phyloP scores from a whole-genome alignment of 371 early-diverging fungal species.

The Rhizopus delemar region DNA sequence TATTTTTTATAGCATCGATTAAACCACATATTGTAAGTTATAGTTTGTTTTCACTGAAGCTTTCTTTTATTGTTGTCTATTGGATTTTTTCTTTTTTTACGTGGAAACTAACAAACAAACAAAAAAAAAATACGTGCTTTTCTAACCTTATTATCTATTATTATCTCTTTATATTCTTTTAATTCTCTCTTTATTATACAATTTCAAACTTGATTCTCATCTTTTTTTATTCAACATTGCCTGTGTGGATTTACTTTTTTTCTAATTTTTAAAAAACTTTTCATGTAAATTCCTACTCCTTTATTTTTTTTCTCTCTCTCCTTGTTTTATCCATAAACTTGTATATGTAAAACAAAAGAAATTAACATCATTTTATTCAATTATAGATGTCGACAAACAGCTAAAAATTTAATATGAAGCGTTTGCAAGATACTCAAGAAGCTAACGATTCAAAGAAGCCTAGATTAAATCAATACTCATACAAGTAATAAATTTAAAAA shows the following conservation, averaged over 20 bases:
- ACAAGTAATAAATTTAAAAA: slow-evolving; percentile 1
- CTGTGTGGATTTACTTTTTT: not conserved
- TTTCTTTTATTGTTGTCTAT: no score
- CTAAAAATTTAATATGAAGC: slow-evolving; percentile 14
- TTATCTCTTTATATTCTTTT: not conserved
- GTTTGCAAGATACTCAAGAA: slow-evolving; percentile 16
- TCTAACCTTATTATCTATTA: not conserved
- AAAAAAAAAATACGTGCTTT: no score
- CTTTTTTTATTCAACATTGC: not conserved
- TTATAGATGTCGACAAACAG: not conserved
- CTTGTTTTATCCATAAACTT: no score
- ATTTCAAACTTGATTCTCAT: not conserved
- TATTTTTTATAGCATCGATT: no score
- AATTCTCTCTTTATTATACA: no score
- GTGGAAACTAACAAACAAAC: no score
- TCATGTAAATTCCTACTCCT: slow-evolving; percentile 3
- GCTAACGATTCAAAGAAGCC: slow-evolving; percentile 9
- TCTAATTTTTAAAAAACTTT: not conserved
- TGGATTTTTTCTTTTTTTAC: no score
- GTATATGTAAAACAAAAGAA: no score
- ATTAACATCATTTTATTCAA: no score
- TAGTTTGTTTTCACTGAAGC: no score
- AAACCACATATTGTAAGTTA: no score
- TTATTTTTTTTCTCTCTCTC: not conserved
- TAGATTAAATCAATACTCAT: slow-evolving; percentile 11